phyloP scores from a whole-genome alignment of 345 rosid species.

The Cardamine occulta region DNA sequence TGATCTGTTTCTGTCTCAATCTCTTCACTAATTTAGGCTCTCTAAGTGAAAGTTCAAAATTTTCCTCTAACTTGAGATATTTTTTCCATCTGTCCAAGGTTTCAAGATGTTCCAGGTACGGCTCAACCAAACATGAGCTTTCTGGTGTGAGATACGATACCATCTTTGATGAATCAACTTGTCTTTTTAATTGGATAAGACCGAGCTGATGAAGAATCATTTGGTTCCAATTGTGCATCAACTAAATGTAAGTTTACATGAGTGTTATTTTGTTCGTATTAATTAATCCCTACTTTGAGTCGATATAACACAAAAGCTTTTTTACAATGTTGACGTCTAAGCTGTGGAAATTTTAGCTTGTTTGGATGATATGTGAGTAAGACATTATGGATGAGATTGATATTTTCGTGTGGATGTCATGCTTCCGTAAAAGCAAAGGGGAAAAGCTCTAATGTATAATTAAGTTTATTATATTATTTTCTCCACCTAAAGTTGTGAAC shows the following conservation, averaged over 20 bases:
- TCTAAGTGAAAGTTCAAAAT: not conserved
- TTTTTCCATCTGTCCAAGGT: conserved; percentile 4
- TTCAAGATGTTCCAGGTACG: not conserved
- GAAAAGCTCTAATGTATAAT: conserved; percentile 26
- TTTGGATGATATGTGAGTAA: conserved; percentile 22
- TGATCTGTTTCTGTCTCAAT: conserved; percentile 8
- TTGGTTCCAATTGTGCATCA: conserved; percentile 4
- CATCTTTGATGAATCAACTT: conserved; percentile 13
- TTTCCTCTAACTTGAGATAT: conserved; percentile 1
- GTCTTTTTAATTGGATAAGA: conserved; percentile 19
- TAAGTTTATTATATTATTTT: conserved; percentile 26
- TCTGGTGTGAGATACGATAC: conserved; percentile 16
- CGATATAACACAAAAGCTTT: conserved; percentile 15
- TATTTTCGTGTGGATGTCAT: conserved; percentile 35
- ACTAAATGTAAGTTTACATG: conserved; percentile 18
- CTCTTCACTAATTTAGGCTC: conserved; percentile 1
- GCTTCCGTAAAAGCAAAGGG: conserved; percentile 31
- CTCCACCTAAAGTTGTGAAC: conserved; percentile 32
- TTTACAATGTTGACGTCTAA: conserved; percentile 29
- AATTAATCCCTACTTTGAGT: conserved; percentile 21
- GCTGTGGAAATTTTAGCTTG: conserved; percentile 1
- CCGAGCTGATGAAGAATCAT: conserved; percentile 9
- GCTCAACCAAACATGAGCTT: not conserved
- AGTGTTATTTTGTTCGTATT: conserved; percentile 13
- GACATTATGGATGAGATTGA: conserved; percentile 40